Conservation (phyloP, 2,329 filamentous ascomycete species). For the Lachnellula suecica region DNA sequence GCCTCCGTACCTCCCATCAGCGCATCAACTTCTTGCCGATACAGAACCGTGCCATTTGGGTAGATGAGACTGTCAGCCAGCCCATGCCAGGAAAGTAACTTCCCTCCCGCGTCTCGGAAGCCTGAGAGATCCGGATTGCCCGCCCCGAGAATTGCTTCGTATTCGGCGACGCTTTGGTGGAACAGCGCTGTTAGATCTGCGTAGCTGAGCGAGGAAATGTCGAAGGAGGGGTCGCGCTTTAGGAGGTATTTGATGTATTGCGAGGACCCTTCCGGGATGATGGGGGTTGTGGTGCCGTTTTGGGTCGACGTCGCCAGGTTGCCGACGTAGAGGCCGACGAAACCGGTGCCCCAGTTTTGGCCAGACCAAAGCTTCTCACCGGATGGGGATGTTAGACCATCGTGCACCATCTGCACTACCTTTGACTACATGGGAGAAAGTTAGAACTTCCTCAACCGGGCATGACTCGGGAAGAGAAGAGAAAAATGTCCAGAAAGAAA, state of each 20-base stretch:
- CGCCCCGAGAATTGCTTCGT: constrained; percentile 9
- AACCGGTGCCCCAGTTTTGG: neutral
- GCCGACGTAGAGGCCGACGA: neutral
- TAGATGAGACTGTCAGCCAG: constrained; percentile 30
- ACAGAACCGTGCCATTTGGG: constrained; percentile 34
- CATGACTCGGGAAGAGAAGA: too few relatives aligned
- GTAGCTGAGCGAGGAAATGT: constrained; percentile 4
- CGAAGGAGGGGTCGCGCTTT: constrained; percentile 10
- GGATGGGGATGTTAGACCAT: neutral
- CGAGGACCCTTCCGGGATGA: too few relatives aligned
- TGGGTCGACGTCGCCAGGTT: too few relatives aligned
- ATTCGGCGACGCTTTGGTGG: constrained; percentile 5
- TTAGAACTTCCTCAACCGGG: too few relatives aligned
- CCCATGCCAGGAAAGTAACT: constrained; percentile 8
- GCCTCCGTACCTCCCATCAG: constrained; percentile 18
- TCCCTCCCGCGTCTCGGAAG: constrained; percentile 10
- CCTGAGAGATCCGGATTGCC: constrained; percentile 12
- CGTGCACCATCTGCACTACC: neutral
- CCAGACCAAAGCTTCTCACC: neutral
- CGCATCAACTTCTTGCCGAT: constrained; percentile 38
- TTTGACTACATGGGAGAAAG: too few relatives aligned
- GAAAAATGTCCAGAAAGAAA: too few relatives aligned
- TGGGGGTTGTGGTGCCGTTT: neutral
- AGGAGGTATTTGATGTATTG: constrained; percentile 10
- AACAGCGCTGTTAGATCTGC: constrained; percentile 6